Conservation (phyloP, 306 rosid species). For the Citrullus mucosospermus region DNA sequence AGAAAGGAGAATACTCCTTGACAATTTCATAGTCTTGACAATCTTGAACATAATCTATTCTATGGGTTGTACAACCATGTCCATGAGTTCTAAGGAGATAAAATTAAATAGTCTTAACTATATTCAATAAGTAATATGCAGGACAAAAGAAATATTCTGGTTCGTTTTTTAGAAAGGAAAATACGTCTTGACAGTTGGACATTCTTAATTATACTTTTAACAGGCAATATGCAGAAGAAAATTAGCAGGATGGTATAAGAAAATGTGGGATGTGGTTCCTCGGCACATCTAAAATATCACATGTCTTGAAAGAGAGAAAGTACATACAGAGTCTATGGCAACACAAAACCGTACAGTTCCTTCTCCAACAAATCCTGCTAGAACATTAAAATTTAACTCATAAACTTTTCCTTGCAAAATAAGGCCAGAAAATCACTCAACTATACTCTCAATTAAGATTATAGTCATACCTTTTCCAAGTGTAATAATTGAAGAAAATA, state of each 20-base stretch:
- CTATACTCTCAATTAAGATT: background rate
- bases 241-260: background rate
- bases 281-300: background rate
- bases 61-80: too few relatives aligned
- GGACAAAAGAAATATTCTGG: background rate
- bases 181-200: background rate
- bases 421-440: background rate
- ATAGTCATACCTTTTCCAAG: slow-evolving; percentile 50
- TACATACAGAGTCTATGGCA: slow-evolving; percentile 70
- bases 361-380: slow-evolving; percentile 57
- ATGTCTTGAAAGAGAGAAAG: background rate
- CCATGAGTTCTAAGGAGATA: too few relatives aligned
- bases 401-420: background rate
- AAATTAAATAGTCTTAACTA: background rate
- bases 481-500: slow-evolving; percentile 37
- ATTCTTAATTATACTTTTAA: background rate
- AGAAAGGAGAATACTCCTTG: background rate
- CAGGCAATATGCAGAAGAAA: background rate
- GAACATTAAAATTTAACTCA: slow-evolving; percentile 5
- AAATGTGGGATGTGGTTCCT: background rate
- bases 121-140: background rate
- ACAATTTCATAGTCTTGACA: background rate
- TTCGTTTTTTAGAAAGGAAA: background rate
- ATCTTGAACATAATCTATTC: too few relatives aligned
- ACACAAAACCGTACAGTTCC: slow-evolving; percentile 42